Conservation (phyloP, 1,284 basidiomycete genomes). For the Porodaedalea pini region DNA sequence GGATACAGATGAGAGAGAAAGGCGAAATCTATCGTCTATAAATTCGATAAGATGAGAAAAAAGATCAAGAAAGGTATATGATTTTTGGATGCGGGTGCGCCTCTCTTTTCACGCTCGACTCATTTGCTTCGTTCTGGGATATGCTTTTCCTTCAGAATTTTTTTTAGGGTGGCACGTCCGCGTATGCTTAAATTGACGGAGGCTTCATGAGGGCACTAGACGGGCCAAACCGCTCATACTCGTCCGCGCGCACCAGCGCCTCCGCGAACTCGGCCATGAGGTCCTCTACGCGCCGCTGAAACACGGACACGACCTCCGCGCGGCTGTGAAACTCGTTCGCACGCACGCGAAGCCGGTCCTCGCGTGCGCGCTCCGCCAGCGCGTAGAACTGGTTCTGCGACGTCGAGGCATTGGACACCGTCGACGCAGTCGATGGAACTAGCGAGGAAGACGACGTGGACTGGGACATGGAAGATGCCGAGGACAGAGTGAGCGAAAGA, state of each 20-base stretch:
- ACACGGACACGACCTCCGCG: conserved; percentile 18
- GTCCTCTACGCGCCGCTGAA: conserved; percentile 17
- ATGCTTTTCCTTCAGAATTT: not conserved
- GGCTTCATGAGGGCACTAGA: not conserved
- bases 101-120: not conserved
- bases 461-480: conserved; percentile 3
- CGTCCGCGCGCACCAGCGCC: conserved; percentile 16
- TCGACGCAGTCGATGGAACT: conserved; percentile 1
- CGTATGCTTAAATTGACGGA: not conserved
- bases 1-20: conserved; percentile 1
- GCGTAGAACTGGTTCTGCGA: conserved; percentile 18
- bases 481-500: conserved; percentile 14
- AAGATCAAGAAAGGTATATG: not conserved
- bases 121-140: not conserved
- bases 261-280: conserved; percentile 21
- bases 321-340: conserved; percentile 18
- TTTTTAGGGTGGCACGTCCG: too few relatives aligned
- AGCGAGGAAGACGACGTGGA: conserved; percentile 7
- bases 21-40: conserved; percentile 15
- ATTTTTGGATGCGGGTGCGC: not conserved
- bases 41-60: not conserved
- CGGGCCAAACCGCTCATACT: conserved; percentile 16
- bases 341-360: conserved; percentile 17
- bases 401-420: not conserved
- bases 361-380: conserved; percentile 15